Base-by-base conservation (phyloP, 495 filamentous ascomycete species). In the Penicillium steckii region DNA sequence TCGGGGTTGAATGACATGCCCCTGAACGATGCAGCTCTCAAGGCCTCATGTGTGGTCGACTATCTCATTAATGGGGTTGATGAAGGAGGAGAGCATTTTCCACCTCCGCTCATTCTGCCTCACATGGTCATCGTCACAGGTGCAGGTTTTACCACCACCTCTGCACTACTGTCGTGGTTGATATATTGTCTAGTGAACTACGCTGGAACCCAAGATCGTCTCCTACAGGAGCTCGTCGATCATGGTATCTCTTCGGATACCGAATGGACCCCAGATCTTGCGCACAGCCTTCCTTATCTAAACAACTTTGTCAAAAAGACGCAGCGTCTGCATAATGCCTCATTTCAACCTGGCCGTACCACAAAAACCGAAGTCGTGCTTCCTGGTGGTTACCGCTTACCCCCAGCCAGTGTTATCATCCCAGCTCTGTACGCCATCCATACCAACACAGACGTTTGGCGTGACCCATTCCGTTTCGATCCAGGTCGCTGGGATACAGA, bases 271-370 rank as follows among this genome's bases (percentile, higher is more conserved):
- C 57, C 61, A 1, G 61, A 64, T 29, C 23, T 64, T 33, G 58
- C 61, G 6, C 57, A 64, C 15, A 18, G 46, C 24, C 54, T 82
- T 17, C 44, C 51, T 5, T 80, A 73, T 53, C 65, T 82, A 21
- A 80, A 80, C 48, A 71, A 71, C 15, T 80, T 70, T 57, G 64
- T 84, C 68, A 81, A 84, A 57, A 80, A 83, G 55, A 75, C 71
- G 6, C 80, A 80, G 49, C 70, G 80, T 3, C 65, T 70, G 2
- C 80, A 84, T 64, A 81, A 77, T 55, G 70, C 80, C 0, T 74
- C 69, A n/a, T 83, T 73, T 64, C 80, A 83, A 51, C 72, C 80
- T 2, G 79, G 62, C 10, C 74, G 80, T 29, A 82, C 70, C 2
- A 63, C 78, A 10, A 75, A 74, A 50, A 59, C 58, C 3, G 78